Conservation (phyloP, 2,329 filamentous ascomycete genomes). For the Trichoderma harzianum region DNA sequence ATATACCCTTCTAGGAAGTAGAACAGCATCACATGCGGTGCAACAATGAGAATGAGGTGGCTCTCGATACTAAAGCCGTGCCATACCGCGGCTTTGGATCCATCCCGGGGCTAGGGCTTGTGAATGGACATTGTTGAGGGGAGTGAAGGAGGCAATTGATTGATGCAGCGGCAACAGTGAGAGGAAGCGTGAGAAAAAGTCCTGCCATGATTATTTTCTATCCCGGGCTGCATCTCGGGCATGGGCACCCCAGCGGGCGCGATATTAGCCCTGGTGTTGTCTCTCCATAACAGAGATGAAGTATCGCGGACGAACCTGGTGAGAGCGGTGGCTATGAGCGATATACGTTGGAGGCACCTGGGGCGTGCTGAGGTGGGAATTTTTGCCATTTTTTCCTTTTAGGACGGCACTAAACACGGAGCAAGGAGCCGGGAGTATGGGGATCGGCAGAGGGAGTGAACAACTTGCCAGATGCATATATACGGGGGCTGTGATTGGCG, state of each 20-base stretch:
- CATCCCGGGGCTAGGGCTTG: background rate
- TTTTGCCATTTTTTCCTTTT: background rate
- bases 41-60: background rate
- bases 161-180: background rate
- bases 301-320: conserved; percentile 13
- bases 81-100: conserved; percentile 2
- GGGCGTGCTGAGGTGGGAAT: conserved; percentile 17
- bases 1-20: conserved; percentile 11
- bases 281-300: conserved; percentile 18
- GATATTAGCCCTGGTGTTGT: conserved; percentile 19
- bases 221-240: background rate
- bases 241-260: conserved; percentile 4
- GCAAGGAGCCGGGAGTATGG: conserved; percentile 12
- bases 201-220: background rate
- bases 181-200: conserved; percentile 3
- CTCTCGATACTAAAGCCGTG: background rate
- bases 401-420: conserved; percentile 12
- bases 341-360: conserved; percentile 22
- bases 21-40: conserved; percentile 8
- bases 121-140: background rate
- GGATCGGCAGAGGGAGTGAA: conserved; percentile 17
- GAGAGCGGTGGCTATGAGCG: conserved; percentile 19
- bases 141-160: conserved; percentile 5
- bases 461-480: conserved; percentile 17
- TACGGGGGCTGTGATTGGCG: conserved; percentile 13